Evolutionary conservation across 345 rosid species (phyloP).

Genomic region (Firmiana major): DNA sequence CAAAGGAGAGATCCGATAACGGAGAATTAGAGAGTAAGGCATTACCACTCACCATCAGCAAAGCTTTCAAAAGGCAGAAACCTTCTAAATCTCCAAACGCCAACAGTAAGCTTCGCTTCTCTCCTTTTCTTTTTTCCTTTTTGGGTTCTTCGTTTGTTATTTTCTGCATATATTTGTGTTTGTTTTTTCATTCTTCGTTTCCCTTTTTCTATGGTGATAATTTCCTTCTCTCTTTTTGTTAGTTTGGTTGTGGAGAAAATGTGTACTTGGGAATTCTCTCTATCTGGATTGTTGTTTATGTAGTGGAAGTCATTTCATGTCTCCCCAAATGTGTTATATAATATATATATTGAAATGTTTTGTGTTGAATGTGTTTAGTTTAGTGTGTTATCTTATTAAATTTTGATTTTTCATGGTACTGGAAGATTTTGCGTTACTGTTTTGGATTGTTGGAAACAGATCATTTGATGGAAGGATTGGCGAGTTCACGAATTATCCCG

Average conservation of each 20-base stretch:
- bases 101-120: background rate
- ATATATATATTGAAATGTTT: too few species aligned
- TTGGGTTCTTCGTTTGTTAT: background rate
- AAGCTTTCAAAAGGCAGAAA: background rate
- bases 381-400: background rate
- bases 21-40: background rate
- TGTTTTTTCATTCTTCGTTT: background rate
- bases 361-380: background rate
- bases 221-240: background rate
- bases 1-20: background rate
- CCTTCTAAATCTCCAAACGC: background rate
- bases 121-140: too few species aligned
- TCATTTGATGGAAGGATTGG: conserved; percentile 57
- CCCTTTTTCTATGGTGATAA: background rate
- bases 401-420: background rate
- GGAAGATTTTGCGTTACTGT: background rate
- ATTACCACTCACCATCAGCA: background rate
- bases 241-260: background rate
- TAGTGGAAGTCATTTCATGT: background rate
- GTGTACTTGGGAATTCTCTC: background rate
- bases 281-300: background rate
- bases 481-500: conserved; percentile 34
- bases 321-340: background rate
- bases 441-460: conserved; percentile 25
- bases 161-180: background rate